Evolutionary conservation across 2,329 filamentous ascomycete genomes (phyloP), one percentile per base, ranked within the genome.

Genomic region (Alternaria ventricosa): DNA sequence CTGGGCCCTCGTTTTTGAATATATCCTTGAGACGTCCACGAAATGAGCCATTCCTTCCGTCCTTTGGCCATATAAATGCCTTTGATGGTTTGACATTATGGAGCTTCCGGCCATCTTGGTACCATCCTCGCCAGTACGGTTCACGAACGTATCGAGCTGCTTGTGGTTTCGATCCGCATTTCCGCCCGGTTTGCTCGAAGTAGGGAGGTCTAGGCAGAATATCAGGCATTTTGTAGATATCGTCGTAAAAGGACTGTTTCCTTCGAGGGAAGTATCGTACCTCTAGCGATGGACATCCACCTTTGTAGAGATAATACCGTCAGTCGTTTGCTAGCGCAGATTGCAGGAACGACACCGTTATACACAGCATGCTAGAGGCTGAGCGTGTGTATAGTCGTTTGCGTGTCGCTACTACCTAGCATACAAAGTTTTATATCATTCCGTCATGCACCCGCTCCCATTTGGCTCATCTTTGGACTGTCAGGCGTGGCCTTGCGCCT

Each of bases 51-150:
- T 79, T 75, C 44, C 78, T 80, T 28, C 82, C 81, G 63, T 85
- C 83, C 50, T 79, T 78, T 0, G 83, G 83, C 74, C 83, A 83
- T 13, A 83, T 77, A 61, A 78, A 82, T 71, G 81, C 80, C 51
- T 82, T 79, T 22, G 65, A 65, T n/a, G 78, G 71, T 58, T 78
- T 80, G 12, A 78, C 69, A 3, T 62, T 51, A 9, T 59, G 66
- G 12, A 65, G 64, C 22, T 54, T 70, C 8, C 69, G 58, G 4
- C 70, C 70, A 8, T 72, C 64, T 57, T 78, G 73, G 36, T 70
- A 60, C 75, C 77, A 79, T 47, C 68, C 72, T 33, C 54, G 61
- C n/a, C 18, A 18, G n/a, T 9, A 7, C 41, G 63, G 36, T 11
- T 63, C 59, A 49, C 50, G 63, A 55, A 58, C 46, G 55, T 72